These are phyloP conservation scores for Hypoxylon sp. DNA, from an alignment of 2,329 filamentous ascomycete species.

Conservation along the genomic window DNA sequence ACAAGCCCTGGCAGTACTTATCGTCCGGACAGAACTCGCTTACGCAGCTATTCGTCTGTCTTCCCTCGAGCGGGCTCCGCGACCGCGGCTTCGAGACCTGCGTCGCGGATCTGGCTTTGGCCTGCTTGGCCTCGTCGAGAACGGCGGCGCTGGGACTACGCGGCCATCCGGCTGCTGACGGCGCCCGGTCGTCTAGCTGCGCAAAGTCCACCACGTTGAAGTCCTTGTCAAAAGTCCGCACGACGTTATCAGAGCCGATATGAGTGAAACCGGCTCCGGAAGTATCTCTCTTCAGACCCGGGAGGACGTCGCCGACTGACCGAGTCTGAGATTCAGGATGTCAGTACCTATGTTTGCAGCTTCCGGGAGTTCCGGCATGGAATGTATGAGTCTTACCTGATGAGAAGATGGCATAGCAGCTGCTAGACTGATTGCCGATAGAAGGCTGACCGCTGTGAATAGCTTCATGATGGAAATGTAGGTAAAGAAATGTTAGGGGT, in stretches of 20 bases:
- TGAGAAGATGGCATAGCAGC: conserved; percentile 33
- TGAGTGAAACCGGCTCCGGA: conserved; percentile 45
- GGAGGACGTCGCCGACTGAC: conserved; percentile 31
- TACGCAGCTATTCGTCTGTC: conserved; percentile 43
- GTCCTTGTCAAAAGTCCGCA: conserved; percentile 42
- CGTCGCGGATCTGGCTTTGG: conserved; percentile 28
- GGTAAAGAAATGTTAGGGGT: not conserved
- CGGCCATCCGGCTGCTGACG: conserved; percentile 17
- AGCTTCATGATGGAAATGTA: conserved; percentile 35
- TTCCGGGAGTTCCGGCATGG: not conserved
- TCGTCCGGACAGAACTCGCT: conserved; percentile 46
- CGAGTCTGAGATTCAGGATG: conserved; percentile 15
- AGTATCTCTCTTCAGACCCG: conserved; percentile 39
- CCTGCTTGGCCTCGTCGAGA: conserved; percentile 38
- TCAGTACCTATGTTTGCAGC: conserved; percentile 8
- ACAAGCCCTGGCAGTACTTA: conserved; percentile 37
- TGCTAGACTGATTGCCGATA: conserved; percentile 23
- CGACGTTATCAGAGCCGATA: conserved; percentile 47
- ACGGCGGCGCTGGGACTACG: conserved; percentile 37
- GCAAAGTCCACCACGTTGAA: conserved; percentile 46
- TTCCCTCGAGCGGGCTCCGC: conserved; percentile 24
- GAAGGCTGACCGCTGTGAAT: conserved; percentile 20
- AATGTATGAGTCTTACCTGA: conserved; percentile 26
- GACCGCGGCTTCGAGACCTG: conserved; percentile 37
- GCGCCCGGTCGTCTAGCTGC: conserved; percentile 27